A percentile compares a stretch with the other conserved stretches of the same genome.
Evolutionary conservation across 176 grass and related monocot species (phyloP).

Genomic region (Aegilops sharonensis): DNA sequence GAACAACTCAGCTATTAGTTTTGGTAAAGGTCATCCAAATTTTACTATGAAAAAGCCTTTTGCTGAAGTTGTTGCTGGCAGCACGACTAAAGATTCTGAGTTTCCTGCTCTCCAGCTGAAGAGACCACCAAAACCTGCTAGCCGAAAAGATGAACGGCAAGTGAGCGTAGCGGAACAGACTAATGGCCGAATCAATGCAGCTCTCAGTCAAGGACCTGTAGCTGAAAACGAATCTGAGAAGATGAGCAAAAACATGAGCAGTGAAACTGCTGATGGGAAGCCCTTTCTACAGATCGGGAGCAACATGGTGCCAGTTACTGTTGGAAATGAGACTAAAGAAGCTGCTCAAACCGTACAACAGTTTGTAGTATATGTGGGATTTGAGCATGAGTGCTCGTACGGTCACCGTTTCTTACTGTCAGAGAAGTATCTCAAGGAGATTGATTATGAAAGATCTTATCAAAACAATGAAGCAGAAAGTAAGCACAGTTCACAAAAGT

Average conservation of each 20-base stretch:
- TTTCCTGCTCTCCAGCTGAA: conserved; percentile 86
- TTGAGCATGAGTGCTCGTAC: conserved; percentile 89
- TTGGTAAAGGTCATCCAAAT: conserved; percentile 77
- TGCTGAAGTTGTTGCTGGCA: conserved; percentile 95
- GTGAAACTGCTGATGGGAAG: conserved; percentile 35
- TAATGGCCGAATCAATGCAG: conserved; percentile 31
- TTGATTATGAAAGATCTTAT: conserved; percentile 45
- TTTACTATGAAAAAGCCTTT: conserved; percentile 94
- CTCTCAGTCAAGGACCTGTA: conserved; percentile 45
- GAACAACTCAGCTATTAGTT: conserved; percentile 54
- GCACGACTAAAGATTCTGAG: conserved; percentile 51
- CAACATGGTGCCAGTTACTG: conserved; percentile 71
- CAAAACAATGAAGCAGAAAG: conserved; percentile 44
- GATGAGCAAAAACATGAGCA: conserved; percentile 30
- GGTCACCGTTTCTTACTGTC: conserved; percentile 92
- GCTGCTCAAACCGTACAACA: conserved; percentile 44
- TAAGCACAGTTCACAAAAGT: conserved; percentile 43
- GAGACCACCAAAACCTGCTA: conserved; percentile 48
- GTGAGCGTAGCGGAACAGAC: conserved; percentile 44
- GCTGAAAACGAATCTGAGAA: conserved; percentile 45
- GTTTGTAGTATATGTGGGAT: conserved; percentile 65
- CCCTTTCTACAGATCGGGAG: conserved; percentile 80
- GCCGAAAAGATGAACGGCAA: conserved; percentile 43
- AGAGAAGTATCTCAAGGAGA: conserved; percentile 70
- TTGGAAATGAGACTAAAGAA: conserved; percentile 53